phyloP scores from a whole-genome alignment of 2,329 filamentous ascomycete species.

The Anthostomella pinea region DNA sequence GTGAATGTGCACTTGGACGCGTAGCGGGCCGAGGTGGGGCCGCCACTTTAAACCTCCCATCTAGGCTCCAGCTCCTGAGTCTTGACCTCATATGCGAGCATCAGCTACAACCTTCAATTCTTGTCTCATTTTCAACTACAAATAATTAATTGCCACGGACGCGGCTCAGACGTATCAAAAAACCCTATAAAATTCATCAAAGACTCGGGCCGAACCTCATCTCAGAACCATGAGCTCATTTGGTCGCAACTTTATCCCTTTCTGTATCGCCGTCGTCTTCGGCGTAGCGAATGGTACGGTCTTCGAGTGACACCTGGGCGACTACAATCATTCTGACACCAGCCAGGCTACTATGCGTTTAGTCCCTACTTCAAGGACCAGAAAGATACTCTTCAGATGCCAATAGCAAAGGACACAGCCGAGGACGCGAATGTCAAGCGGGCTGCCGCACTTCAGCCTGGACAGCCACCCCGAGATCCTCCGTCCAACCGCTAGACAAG shows the following conservation, averaged over 20 bases:
- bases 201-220: background rate
- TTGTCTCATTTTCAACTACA: too few species aligned
- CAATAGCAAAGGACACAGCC: constrained; percentile 1
- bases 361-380: constrained; percentile 13
- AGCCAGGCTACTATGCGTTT: constrained; percentile 19
- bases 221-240: constrained; percentile 18
- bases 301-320: background rate
- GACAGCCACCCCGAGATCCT: too few species aligned
- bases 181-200: background rate
- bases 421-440: background rate
- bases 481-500: too few species aligned
- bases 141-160: too few species aligned
- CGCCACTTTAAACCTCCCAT: constrained; percentile 6
- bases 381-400: constrained; percentile 3
- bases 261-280: constrained; percentile 23
- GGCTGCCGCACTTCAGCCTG: too few species aligned
- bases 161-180: too few species aligned
- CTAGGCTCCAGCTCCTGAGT: background rate
- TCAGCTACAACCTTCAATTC: too few species aligned
- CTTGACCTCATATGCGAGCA: too few species aligned
- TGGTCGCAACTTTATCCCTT: constrained; percentile 13
- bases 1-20: constrained; percentile 13
- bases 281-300: constrained; percentile 29
- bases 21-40: constrained; percentile 16
- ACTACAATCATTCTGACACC: constrained; percentile 7